A percentile compares a stretch with the other conserved stretches of the same genome.
These are phyloP conservation scores for Vanrija sp. DNA, from an alignment of 1,284 basidiomycete genomes.

Conservation along the genomic window DNA sequence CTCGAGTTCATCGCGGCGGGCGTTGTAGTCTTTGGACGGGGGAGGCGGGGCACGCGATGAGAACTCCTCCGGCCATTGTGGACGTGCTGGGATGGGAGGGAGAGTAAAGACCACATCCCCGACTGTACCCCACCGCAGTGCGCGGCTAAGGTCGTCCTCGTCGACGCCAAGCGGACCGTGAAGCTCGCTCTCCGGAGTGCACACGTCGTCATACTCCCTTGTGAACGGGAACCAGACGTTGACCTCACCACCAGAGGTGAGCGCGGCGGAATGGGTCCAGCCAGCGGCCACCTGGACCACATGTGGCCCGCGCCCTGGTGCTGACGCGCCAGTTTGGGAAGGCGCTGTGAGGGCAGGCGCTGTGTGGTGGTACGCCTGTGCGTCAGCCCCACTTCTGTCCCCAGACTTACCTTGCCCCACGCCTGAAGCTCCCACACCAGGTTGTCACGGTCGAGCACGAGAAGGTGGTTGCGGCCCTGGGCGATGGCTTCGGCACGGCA, in stretches of 20 bases:
- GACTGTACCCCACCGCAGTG: constrained; percentile 35
- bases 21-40: constrained; percentile 39
- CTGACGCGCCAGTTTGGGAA: constrained; percentile 20
- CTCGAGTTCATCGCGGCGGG: constrained; percentile 21
- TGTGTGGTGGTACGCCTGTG: constrained; percentile 40
- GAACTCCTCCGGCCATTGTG: constrained; percentile 51
- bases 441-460: constrained; percentile 44
- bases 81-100: constrained; percentile 21
- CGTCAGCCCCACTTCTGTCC: constrained; percentile 11
- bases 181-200: constrained; percentile 39
- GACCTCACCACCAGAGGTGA: constrained; percentile 66
- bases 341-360: constrained; percentile 31
- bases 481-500: constrained; percentile 30
- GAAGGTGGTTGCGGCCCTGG: constrained; percentile 35
- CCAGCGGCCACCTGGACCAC: constrained; percentile 65
- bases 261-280: constrained; percentile 68
- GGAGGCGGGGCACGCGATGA: too few species aligned
- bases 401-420: constrained; percentile 34
- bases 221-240: constrained; percentile 68
- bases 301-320: constrained; percentile 18
- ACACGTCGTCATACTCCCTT: constrained; percentile 32
- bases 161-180: constrained; percentile 39
- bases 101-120: constrained; percentile 23
- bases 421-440: constrained; percentile 43
- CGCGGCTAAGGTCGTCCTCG: constrained; percentile 10